These are phyloP conservation scores for Entomortierella lignicola DNA, from an alignment of 192 early-diverging fungal species.

Conservation along the genomic window DNA sequence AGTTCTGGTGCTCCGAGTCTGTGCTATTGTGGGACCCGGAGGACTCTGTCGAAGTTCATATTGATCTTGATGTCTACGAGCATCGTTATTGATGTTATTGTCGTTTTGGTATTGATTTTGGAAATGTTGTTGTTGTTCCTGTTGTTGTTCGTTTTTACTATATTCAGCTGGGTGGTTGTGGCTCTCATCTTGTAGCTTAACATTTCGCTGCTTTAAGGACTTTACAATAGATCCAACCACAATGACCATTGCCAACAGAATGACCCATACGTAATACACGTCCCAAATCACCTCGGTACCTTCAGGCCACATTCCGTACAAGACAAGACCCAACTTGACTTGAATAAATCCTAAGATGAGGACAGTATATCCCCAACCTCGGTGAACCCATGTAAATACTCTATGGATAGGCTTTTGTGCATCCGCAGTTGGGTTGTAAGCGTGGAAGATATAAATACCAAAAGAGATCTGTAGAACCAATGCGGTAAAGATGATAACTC, in stretches of 20 bases:
- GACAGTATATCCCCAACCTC: slow-evolving; percentile 22
- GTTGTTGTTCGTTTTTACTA: too few relatives aligned
- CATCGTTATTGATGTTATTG: too few relatives aligned
- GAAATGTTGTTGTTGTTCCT: too few relatives aligned
- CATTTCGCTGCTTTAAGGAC: background rate
- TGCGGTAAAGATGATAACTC: slow-evolving; percentile 15
- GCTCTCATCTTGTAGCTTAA: too few relatives aligned
- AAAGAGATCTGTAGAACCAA: slow-evolving; percentile 21
- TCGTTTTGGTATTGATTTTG: too few relatives aligned
- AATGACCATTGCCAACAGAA: slow-evolving; percentile 9
- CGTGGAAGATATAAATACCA: slow-evolving; percentile 35
- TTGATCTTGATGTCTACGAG: too few relatives aligned
- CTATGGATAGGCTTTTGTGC: background rate
- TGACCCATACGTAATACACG: slow-evolving; percentile 15
- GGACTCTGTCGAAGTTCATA: too few relatives aligned
- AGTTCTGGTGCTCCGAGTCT: too few relatives aligned
- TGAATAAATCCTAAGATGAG: slow-evolving; percentile 15
- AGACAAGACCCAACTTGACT: slow-evolving; percentile 15
- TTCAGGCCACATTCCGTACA: slow-evolving; percentile 29
- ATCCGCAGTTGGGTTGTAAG: slow-evolving; percentile 11
- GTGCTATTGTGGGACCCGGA: too few relatives aligned
- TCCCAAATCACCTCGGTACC: slow-evolving; percentile 27
- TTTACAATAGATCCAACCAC: slow-evolving; percentile 14
- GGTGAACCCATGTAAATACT: slow-evolving; percentile 31
- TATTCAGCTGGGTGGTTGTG: too few relatives aligned